phyloP scores from a whole-genome alignment of 495 filamentous ascomycete genomes.

The Penicillium angulare region DNA sequence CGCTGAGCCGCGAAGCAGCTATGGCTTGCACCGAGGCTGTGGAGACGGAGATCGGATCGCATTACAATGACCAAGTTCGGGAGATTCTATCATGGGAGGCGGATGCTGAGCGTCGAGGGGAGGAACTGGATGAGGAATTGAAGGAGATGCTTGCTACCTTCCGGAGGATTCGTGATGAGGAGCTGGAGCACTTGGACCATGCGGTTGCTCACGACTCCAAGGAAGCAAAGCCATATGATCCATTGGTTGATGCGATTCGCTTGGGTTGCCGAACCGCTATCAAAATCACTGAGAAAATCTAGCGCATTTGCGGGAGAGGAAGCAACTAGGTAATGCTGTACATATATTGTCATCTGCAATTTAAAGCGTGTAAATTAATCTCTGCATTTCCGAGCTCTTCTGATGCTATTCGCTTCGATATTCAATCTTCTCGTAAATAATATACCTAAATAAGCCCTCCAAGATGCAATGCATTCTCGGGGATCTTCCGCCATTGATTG shows the following conservation, averaged over 20 bases:
- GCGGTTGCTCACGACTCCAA: conserved; percentile 90
- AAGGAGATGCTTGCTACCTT: conserved; percentile 69
- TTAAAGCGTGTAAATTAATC: neutral
- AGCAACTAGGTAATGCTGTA: neutral
- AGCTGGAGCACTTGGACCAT: conserved; percentile 94
- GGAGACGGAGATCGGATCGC: conserved; percentile 94
- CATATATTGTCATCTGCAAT: neutral
- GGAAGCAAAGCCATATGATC: conserved; percentile 80
- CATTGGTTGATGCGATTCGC: conserved; percentile 85
- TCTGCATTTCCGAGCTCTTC: too few species aligned
- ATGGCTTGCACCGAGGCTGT: conserved; percentile 99
- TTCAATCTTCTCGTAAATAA: too few species aligned
- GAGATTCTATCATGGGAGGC: conserved; percentile 76
- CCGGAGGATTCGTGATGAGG: conserved; percentile 87
- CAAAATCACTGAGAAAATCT: conserved; percentile 81
- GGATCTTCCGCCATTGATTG: too few species aligned
- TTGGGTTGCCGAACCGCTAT: conserved; percentile 88
- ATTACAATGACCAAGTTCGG: conserved; percentile 92
- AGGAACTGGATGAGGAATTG: conserved; percentile 77
- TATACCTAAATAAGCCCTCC: too few species aligned
- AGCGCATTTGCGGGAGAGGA: neutral
- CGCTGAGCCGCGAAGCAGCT: conserved; percentile 90
- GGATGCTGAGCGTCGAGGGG: conserved; percentile 59
- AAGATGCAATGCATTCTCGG: too few species aligned
- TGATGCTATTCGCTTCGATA: too few species aligned